Percentiles rank a stretch among this genome's conserved stretches.
phyloP scores from a whole-genome alignment of 1,284 basidiomycete genomes.

The Anthracocystis panici-leucophaei region DNA sequence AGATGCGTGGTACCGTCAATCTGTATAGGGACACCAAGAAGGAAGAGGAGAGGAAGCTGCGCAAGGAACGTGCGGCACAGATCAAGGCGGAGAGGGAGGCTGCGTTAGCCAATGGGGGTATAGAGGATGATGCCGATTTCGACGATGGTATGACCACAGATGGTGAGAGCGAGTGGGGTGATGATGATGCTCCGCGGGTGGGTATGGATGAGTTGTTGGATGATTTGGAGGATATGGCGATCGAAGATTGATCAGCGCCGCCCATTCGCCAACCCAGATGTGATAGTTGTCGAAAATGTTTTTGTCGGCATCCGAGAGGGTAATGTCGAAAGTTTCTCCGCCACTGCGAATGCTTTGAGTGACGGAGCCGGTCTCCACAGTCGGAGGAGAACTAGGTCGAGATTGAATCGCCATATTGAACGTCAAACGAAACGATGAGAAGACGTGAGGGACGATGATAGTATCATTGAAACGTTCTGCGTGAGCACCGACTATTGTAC shows the following conservation, averaged over 20 bases:
- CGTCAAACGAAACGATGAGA: too few relatives aligned
- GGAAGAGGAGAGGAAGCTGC: constrained; percentile 58
- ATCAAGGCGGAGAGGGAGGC: constrained; percentile 62
- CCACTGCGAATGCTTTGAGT: too few relatives aligned
- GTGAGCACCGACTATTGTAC: too few relatives aligned
- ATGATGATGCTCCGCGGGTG: constrained; percentile 73
- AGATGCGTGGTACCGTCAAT: constrained; percentile 89
- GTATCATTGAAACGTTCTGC: too few relatives aligned
- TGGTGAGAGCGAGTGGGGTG: constrained; percentile 79
- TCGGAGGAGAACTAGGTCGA: too few relatives aligned
- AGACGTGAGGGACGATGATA: too few relatives aligned
- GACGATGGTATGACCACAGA: constrained; percentile 66
- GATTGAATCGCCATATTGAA: too few relatives aligned
- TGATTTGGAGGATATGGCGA: constrained; percentile 78
- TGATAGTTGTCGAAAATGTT: too few relatives aligned
- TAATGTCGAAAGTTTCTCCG: too few relatives aligned
- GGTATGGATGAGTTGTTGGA: constrained; percentile 89
- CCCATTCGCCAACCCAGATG: too few relatives aligned
- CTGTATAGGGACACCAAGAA: constrained; percentile 78
- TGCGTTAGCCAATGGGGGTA: constrained; percentile 71
- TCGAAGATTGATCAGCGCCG: constrained; percentile 38
- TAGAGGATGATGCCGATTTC: constrained; percentile 70
- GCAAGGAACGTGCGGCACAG: constrained; percentile 66
- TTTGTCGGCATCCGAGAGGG: too few relatives aligned
- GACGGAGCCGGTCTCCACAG: too few relatives aligned